Percentiles rank a stretch among this genome's conserved stretches.
These are phyloP conservation scores for Stagonosporopsis chrysanthemi DNA, from an alignment of 2,329 filamentous ascomycete genomes.

Conservation along the genomic window DNA sequence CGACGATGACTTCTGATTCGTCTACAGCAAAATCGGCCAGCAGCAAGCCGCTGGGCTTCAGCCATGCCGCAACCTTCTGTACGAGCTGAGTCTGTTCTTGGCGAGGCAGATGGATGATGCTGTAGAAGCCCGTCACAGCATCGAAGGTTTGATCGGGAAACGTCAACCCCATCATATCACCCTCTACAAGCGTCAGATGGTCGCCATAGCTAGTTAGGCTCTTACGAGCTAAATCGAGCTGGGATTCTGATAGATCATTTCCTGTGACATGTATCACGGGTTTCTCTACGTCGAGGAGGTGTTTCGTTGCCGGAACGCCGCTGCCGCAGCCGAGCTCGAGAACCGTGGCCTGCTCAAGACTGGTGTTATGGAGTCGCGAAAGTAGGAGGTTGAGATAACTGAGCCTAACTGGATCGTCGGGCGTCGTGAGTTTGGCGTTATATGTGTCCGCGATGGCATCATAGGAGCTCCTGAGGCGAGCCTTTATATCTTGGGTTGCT, in stretches of 20 bases:
- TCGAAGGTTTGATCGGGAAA: conserved; percentile 53
- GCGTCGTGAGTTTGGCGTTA: conserved; percentile 33
- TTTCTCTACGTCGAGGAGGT: conserved; percentile 22
- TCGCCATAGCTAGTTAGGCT: conserved; percentile 24
- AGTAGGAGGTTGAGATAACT: conserved; percentile 33
- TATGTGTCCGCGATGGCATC: conserved; percentile 38
- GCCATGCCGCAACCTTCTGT: conserved; percentile 55
- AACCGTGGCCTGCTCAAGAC: not conserved
- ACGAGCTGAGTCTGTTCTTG: conserved; percentile 60
- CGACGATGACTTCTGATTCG: conserved; percentile 19
- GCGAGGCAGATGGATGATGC: conserved; percentile 63
- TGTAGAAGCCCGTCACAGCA: conserved; percentile 62
- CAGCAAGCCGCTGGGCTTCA: conserved; percentile 60
- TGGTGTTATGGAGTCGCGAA: conserved; percentile 10
- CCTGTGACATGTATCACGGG: conserved; percentile 45
- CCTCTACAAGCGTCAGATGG: conserved; percentile 37
- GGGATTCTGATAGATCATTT: conserved; percentile 54
- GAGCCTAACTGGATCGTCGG: conserved; percentile 31
- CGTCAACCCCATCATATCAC: conserved; percentile 54
- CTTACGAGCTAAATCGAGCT: conserved; percentile 48
- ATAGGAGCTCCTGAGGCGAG: conserved; percentile 38
- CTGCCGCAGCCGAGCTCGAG: conserved; percentile 43
- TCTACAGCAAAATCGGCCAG: conserved; percentile 50
- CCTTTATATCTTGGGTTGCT: conserved; percentile 35
- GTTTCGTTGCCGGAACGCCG: conserved; percentile 39